Evolutionary conservation across 192 early-diverging fungal species (phyloP).

Genomic region (Pecoramyces ruminantium): DNA sequence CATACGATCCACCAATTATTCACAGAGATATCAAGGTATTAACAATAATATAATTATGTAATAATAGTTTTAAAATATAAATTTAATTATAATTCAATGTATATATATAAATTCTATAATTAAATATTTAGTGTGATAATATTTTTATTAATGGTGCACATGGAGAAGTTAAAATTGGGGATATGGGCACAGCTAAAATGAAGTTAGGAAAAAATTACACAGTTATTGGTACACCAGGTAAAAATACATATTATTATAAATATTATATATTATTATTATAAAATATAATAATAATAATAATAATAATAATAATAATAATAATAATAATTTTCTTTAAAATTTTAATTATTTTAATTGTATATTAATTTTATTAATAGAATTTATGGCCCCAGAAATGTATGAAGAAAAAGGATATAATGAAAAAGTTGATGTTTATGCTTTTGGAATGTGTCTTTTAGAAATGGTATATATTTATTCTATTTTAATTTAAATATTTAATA

Average conservation of each 20-base stretch:
- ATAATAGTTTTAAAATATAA: too few species aligned
- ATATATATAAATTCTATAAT: background rate
- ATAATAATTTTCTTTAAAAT: too few species aligned
- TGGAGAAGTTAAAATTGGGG: conserved; percentile 76
- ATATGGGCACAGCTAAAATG: conserved; percentile 57
- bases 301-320: too few species aligned
- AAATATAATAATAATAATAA: too few species aligned
- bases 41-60: too few species aligned
- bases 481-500: background rate
- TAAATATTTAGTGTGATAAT: conserved; percentile 53
- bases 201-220: conserved; percentile 26
- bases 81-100: too few species aligned
- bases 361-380: conserved; percentile 45
- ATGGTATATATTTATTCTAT: conserved; percentile 9
- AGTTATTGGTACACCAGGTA: background rate
- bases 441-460: conserved; percentile 64
- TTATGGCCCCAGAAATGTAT: conserved; percentile 84
- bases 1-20: conserved; percentile 62
- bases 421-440: conserved; percentile 78
- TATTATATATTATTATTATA: too few species aligned
- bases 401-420: conserved; percentile 67
- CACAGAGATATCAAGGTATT: conserved; percentile 39
- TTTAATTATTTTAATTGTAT: too few species aligned
- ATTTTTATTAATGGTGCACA: conserved; percentile 82
- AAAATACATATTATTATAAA: too few species aligned